phyloP scores from a whole-genome alignment of 352 stramenopile species.

The Phytophthora cryptogea region DNA sequence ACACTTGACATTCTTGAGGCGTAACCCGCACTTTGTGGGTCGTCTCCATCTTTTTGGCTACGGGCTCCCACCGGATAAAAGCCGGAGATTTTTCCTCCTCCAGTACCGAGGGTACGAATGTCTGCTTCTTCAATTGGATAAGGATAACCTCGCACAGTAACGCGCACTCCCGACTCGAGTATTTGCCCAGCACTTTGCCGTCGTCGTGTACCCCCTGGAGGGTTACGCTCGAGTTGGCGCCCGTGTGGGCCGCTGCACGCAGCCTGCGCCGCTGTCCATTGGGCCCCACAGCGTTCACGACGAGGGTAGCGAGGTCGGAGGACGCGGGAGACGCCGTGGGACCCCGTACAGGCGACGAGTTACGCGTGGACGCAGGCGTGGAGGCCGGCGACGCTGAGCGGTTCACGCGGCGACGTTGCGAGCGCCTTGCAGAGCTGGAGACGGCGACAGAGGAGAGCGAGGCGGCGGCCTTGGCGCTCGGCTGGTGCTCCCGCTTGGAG shows the following conservation, averaged over 20 bases:
- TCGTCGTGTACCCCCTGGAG: constrained; percentile 15
- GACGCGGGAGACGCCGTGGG: constrained; percentile 6
- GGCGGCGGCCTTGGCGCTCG: constrained; percentile 19
- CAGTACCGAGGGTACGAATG: constrained; percentile 43
- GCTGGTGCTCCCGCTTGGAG: constrained; percentile 44
- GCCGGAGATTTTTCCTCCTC: constrained; percentile 47
- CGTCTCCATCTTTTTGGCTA: constrained; percentile 44
- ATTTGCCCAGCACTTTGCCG: constrained; percentile 45
- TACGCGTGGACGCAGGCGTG: constrained; percentile 5
- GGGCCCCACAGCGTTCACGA: constrained; percentile 1
- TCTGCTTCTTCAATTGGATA: constrained; percentile 54
- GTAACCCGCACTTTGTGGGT: constrained; percentile 43
- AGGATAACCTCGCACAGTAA: constrained; percentile 63
- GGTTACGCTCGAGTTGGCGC: constrained; percentile 6
- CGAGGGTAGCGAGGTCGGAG: neutral
- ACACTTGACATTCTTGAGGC: constrained; percentile 48
- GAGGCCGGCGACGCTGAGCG: constrained; percentile 13
- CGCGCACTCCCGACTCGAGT: constrained; percentile 54
- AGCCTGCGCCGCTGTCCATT: constrained; percentile 20
- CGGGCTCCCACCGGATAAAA: constrained; percentile 52
- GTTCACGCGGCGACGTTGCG: constrained; percentile 28
- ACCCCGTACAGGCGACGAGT: constrained; percentile 9
- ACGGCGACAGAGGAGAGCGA: neutral
- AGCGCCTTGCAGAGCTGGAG: constrained; percentile 20
- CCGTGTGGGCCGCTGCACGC: constrained; percentile 20